Percentiles rank a stretch among this genome's conserved stretches.
These are phyloP conservation scores for Epichloe elymi DNA, from an alignment of 2,329 filamentous ascomycete species.

Conservation along the genomic window DNA sequence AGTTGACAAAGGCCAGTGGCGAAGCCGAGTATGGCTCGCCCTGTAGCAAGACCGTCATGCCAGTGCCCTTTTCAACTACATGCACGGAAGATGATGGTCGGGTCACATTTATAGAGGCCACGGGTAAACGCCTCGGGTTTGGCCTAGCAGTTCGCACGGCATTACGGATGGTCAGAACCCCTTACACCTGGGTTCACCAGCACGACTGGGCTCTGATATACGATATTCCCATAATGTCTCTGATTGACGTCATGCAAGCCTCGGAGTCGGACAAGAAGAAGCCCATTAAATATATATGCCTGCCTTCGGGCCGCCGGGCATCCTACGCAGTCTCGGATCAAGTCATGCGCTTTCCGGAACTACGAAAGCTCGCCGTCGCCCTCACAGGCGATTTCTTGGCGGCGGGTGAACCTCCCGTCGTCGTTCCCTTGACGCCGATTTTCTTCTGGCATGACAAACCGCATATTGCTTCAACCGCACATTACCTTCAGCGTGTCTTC, in stretches of 20 bases:
- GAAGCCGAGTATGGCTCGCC: slow-evolving; percentile 36
- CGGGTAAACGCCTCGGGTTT: slow-evolving; percentile 34
- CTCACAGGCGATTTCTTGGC: slow-evolving; percentile 27
- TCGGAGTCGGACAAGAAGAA: background rate
- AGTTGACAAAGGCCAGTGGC: slow-evolving; percentile 10
- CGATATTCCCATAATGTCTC: slow-evolving; percentile 28
- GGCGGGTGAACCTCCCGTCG: slow-evolving; percentile 12
- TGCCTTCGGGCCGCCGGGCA: slow-evolving; percentile 38
- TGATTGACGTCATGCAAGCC: slow-evolving; percentile 33
- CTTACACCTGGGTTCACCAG: slow-evolving; percentile 44
- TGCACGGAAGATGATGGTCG: slow-evolving; percentile 17
- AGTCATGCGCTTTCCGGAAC: slow-evolving; percentile 27
- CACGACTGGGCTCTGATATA: slow-evolving; percentile 40
- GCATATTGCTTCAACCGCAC: slow-evolving; percentile 33
- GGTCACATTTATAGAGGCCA: slow-evolving; percentile 36
- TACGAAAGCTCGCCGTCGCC: slow-evolving; percentile 27
- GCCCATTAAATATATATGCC: slow-evolving; percentile 37
- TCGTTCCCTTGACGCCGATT: slow-evolving; percentile 34
- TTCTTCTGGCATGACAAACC: slow-evolving; percentile 50
- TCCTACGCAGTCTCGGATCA: slow-evolving; percentile 35
- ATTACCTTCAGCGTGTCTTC: slow-evolving; percentile 38
- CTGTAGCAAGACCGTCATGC: slow-evolving; percentile 18
- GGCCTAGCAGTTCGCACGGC: slow-evolving; percentile 40
- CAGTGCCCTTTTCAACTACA: slow-evolving; percentile 3
- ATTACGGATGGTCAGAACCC: slow-evolving; percentile 30